Base-by-base conservation (phyloP, 1,284 basidiomycete genomes). In the Meripilus lineatus region DNA sequence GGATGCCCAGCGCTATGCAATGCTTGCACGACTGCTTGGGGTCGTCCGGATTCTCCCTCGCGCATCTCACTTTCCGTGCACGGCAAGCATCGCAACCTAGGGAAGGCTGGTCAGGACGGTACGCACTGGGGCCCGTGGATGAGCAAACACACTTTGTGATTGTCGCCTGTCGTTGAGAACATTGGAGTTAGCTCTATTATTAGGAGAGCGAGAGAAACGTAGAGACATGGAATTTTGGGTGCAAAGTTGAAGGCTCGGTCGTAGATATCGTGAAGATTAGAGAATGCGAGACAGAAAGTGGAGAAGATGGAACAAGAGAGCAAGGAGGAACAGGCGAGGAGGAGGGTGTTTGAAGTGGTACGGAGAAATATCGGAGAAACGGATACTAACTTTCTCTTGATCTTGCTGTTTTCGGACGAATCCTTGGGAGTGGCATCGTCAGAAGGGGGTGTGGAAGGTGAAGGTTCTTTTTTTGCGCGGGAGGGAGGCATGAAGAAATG, bases 11-110 rank as follows among this genome's bases (percentile, higher is more conserved):
- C 2, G 87, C 78, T 53, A 83, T 72, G 62, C 89, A 93, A 58
- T 91, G 89, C 55, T 87, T 88, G 82, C 87, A 88, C 18, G 81
- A 74, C 52, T 79, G 77, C 62, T 81, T 84, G 15, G 75, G 70
- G 58, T 88, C 84, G 51, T 87, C 83, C 21, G 81, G 75, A 53
- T 82, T 83, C 55, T 89, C 87, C 52, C 83, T 72, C 7, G 83
- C 82, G 57, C 87, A 89, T 37, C 85, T 75, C 40, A 89, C 87
- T 62, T 89, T 89, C 62, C 86, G 82, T 13, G 86, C 84, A 55
- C 85, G 72, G 64, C 86, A 89, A 40, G 87, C 87, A 68, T 89
- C 86, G 63, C 87, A 89, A 61, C 86, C 87, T 89, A 57, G 41
- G 50, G 47, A 38, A 44, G 36, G 33, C 28, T 3, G 17, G 44